Percentiles rank a stretch among this genome's conserved stretches.
Conservation (phyloP, 805 yeast genomes). For the Wickerhamiella bombiphila region DNA sequence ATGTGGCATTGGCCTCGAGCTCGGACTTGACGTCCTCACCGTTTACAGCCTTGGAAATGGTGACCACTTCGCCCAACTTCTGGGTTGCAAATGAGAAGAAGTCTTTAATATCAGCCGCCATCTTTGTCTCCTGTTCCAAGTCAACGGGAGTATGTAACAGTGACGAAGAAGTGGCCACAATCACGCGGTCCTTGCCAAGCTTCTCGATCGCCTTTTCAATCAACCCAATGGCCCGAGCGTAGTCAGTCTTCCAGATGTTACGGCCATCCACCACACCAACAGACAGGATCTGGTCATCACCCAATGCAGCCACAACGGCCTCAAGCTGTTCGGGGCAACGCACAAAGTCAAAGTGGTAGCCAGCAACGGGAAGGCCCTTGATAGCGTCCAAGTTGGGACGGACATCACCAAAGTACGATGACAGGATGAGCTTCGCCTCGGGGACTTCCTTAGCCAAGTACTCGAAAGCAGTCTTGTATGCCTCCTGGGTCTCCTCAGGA, state of each 20-base stretch:
- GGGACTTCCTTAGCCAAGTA: conserved; percentile 51
- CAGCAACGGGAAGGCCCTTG: conserved; percentile 81
- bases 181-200: conserved; percentile 62
- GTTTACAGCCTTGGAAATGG: conserved; percentile 73
- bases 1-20: conserved; percentile 73
- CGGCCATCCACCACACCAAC: conserved; percentile 98
- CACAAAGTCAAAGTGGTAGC: conserved; percentile 91
- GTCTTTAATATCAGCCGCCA: conserved; percentile 81
- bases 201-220: conserved; percentile 72
- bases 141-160: conserved; percentile 98
- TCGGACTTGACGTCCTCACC: conserved; percentile 57
- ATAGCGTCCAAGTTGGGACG: conserved; percentile 89
- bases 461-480: conserved; percentile 79
- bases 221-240: conserved; percentile 65
- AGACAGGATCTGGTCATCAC: conserved; percentile 64
- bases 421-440: conserved; percentile 64
- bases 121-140: conserved; percentile 79
- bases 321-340: conserved; percentile 95
- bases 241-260: conserved; percentile 98
- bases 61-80: conserved; percentile 83
- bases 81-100: conserved; percentile 99
- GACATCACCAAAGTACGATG: conserved; percentile 97
- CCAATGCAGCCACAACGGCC: conserved; percentile 53
- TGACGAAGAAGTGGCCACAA: conserved; percentile 92
- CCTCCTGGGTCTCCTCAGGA: conserved; percentile 67